phyloP scores from a whole-genome alignment of 306 rosid species.

The Arachis stenosperma region DNA sequence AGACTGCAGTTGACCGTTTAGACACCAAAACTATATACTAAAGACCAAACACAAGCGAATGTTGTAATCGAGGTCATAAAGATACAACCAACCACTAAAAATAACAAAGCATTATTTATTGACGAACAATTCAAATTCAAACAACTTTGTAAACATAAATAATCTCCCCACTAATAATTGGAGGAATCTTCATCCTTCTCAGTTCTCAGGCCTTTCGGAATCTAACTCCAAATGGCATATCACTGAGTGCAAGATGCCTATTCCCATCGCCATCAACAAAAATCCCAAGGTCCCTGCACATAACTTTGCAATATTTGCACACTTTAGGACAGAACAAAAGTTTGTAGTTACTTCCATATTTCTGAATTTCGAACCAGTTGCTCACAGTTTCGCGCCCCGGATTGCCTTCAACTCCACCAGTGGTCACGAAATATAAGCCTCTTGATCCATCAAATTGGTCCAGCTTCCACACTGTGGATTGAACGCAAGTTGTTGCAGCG shows the following conservation, averaged over 20 bases:
- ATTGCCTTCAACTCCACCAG: conserved; percentile 40
- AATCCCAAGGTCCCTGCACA: conserved; percentile 35
- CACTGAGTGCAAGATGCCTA: neutral
- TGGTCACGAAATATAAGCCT: conserved; percentile 36
- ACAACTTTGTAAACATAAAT: neutral
- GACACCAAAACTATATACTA: neutral
- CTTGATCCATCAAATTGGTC: conserved; percentile 1
- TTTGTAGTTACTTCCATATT: conserved; percentile 30
- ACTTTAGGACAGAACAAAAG: conserved; percentile 53
- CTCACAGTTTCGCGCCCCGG: conserved; percentile 38
- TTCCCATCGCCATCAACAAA: conserved; percentile 3
- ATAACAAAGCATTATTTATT: neutral
- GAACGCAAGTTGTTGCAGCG: conserved; percentile 22
- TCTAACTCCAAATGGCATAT: conserved; percentile 1
- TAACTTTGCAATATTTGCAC: conserved; percentile 44
- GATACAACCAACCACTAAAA: neutral
- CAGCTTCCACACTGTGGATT: conserved; percentile 30
- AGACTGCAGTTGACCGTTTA: neutral
- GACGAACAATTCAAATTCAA: neutral
- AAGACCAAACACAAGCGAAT: neutral
- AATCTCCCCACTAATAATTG: neutral
- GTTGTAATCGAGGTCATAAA: neutral
- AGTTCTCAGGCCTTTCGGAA: neutral
- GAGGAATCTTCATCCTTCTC: neutral
- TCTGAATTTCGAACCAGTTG: conserved; percentile 55